Percentiles rank a stretch among this genome's conserved stretches.
These are phyloP conservation scores for Aureobasidium namibiae DNA, from an alignment of 2,329 filamentous ascomycete genomes.

Conservation along the genomic window DNA sequence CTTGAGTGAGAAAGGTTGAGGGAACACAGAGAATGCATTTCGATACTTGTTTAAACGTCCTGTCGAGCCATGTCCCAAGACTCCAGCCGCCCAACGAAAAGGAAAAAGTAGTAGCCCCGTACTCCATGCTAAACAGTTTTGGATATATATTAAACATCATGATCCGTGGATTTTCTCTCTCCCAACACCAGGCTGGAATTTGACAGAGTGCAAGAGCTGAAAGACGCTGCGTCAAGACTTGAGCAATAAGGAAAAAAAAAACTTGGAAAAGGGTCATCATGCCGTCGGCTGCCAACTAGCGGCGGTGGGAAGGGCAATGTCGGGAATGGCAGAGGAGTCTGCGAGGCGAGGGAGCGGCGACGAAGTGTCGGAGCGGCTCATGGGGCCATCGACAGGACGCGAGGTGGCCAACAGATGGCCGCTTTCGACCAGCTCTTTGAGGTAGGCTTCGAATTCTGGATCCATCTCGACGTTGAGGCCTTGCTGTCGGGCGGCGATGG, in stretches of 20 bases:
- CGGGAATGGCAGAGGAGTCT: background rate
- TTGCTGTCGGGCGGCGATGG: constrained; percentile 23
- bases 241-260: background rate
- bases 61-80: background rate
- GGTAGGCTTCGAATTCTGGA: constrained; percentile 27
- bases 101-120: background rate
- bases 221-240: background rate
- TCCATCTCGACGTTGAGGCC: constrained; percentile 22
- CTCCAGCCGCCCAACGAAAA: background rate
- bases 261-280: background rate
- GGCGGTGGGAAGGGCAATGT: background rate
- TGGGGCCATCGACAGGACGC: constrained; percentile 8
- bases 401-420: constrained; percentile 16
- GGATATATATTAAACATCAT: constrained; percentile 8
- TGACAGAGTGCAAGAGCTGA: background rate
- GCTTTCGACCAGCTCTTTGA: constrained; percentile 28
- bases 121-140: constrained; percentile 11
- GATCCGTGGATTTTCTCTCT: background rate
- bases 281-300: background rate
- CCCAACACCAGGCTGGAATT: constrained; percentile 7
- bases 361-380: background rate
- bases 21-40: background rate
- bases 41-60: background rate
- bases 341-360: background rate
- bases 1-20: background rate